Base-by-base conservation (phyloP, 768 basidiomycete genomes). In the Boletus barrowsii region DNA sequence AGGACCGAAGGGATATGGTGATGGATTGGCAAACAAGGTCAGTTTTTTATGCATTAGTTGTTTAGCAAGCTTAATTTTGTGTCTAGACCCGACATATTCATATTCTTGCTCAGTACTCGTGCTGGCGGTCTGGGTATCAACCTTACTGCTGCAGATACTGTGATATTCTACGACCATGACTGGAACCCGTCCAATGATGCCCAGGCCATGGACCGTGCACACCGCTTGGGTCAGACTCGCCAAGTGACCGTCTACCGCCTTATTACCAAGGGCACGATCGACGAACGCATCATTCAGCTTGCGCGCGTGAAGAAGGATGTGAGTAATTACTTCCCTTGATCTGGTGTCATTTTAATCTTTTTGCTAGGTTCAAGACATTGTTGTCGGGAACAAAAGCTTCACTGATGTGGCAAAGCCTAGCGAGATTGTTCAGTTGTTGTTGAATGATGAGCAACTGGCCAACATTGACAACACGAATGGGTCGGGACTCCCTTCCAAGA, bases 101-200 rank as follows among this genome's bases (percentile, higher is more conserved):
- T 98, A 35, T 97, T 98, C 72, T 89, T 93, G 69, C 49, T 98
- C 40, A 95, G 93, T 68, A 98, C 96, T 0, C 83, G 93, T 51
- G 97, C 97, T 17, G 97, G 97, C 65, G 97, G 97, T 30, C 78
- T 99, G 51, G 96, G 96, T 45, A 96, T 99, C 75, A 99, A 99
- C 69, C 75, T 99, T 42, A 96, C 93, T 1, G 95, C 96, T 4
- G 69, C 69, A 10, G 69, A 70, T 42, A 70, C 69, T 8, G 69
- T 70, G 18, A 8, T 63, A 54, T 63, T 68, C 45, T 59, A 57
- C 36, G 57, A 64, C 43, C 63, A 64, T 47, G 63, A 61, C 39
- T 65, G 59, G 69, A 98, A 98, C 67, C 95, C 95, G 13, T 95
- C 93, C 15, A 97, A 96, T 63, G 95, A 98, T 69, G 92, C 95